phyloP scores from a whole-genome alignment of 2,329 filamentous ascomycete species.

The Orbilia oligospora region DNA sequence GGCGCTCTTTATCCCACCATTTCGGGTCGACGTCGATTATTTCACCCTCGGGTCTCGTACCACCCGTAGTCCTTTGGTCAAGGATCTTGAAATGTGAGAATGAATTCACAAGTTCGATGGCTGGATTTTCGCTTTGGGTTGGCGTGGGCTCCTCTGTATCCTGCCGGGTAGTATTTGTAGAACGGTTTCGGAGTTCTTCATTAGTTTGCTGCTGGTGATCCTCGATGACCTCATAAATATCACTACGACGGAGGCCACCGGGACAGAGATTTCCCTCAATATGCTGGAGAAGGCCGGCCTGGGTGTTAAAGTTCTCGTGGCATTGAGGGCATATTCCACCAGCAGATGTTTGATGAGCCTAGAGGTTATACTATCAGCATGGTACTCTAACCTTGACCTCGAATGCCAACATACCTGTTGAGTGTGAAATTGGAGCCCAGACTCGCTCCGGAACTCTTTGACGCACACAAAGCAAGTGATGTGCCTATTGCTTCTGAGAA shows the following conservation, averaged over 20 bases:
- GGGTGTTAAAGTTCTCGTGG: slow-evolving; percentile 54
- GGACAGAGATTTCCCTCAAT: slow-evolving; percentile 62
- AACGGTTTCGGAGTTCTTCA: slow-evolving; percentile 8
- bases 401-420: slow-evolving; percentile 50
- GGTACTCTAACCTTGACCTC: not conserved
- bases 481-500: slow-evolving; percentile 61
- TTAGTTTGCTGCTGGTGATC: slow-evolving; percentile 27
- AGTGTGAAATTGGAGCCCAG: slow-evolving; percentile 60
- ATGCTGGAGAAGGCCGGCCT: slow-evolving; percentile 63
- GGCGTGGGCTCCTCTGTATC: not conserved
- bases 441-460: slow-evolving; percentile 61
- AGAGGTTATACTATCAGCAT: not conserved
- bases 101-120: slow-evolving; percentile 24
- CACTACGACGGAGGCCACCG: slow-evolving; percentile 45
- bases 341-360: slow-evolving; percentile 56
- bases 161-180: not conserved
- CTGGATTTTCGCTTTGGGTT: not conserved
- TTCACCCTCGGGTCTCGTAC: not conserved
- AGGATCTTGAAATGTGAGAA: slow-evolving; percentile 52
- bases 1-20: slow-evolving; percentile 31
- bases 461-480: slow-evolving; percentile 62
- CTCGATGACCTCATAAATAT: slow-evolving; percentile 23
- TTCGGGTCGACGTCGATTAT: not conserved
- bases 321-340: slow-evolving; percentile 60
- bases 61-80: slow-evolving; percentile 10